These are phyloP conservation scores for Vicia villosa DNA, from an alignment of 306 rosid genomes.

Conservation along the genomic window DNA sequence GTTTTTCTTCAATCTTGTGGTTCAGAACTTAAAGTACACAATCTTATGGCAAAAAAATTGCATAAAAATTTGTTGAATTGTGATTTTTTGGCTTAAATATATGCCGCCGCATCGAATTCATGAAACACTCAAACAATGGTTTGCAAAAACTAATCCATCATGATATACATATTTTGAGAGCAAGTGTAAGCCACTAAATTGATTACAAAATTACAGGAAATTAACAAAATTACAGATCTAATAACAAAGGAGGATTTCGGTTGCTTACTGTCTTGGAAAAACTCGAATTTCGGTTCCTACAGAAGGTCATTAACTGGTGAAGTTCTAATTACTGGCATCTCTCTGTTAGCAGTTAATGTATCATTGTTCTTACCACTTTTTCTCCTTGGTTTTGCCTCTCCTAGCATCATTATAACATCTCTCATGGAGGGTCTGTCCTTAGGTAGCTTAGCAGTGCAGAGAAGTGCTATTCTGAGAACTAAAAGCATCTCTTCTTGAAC, in stretches of 20 bases:
- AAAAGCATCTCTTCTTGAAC: slow-evolving; percentile 95
- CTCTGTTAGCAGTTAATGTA: slow-evolving; percentile 51
- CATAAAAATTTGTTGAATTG: too few species aligned
- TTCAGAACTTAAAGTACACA: too few species aligned
- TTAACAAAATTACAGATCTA: slow-evolving; percentile 39
- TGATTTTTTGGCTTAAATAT: slow-evolving; percentile 18
- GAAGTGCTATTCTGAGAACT: slow-evolving; percentile 86
- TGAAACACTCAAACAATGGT: slow-evolving; percentile 27
- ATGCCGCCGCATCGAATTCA: slow-evolving; percentile 27
- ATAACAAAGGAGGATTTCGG: slow-evolving; percentile 43
- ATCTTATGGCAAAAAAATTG: too few species aligned
- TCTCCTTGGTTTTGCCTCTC: slow-evolving; percentile 91
- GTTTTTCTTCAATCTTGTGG: too few species aligned
- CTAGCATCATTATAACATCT: slow-evolving; percentile 90
- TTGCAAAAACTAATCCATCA: slow-evolving; percentile 38
- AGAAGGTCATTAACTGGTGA: slow-evolving; percentile 73
- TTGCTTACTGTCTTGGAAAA: slow-evolving; percentile 14
- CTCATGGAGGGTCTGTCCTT: slow-evolving; percentile 97
- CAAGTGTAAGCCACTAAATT: slow-evolving; percentile 37
- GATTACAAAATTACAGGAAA: slow-evolving; percentile 47
- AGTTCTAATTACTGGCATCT: slow-evolving; percentile 56
- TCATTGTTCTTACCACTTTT: slow-evolving; percentile 63
- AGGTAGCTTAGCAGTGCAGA: slow-evolving; percentile 88
- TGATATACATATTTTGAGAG: slow-evolving; percentile 39
- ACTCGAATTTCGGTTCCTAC: slow-evolving; percentile 40